Evolutionary conservation across 441 rosid species (phyloP).

Genomic region (Mallotus japonicus): DNA sequence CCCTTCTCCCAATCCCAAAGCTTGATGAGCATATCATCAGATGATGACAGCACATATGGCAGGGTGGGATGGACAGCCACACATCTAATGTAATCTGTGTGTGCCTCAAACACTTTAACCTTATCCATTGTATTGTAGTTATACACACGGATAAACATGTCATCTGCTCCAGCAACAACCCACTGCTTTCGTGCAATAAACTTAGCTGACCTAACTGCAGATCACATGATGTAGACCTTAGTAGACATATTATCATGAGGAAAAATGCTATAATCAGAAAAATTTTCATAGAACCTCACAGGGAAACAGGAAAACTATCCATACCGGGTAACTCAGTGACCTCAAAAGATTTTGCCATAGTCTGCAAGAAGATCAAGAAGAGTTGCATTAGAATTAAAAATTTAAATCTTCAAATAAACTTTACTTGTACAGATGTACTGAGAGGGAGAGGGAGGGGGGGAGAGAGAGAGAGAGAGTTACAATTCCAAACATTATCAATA

Average conservation of each 20-base stretch:
- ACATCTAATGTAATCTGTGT: slow-evolving; percentile 75
- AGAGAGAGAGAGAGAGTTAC: not conserved
- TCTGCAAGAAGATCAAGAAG: slow-evolving; percentile 34
- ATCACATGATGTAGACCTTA: slow-evolving; percentile 6
- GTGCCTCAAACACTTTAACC: slow-evolving; percentile 80
- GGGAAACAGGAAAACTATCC: not conserved
- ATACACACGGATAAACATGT: slow-evolving; percentile 72
- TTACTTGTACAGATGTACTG: not conserved
- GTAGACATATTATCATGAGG: not conserved
- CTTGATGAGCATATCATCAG: slow-evolving; percentile 93
- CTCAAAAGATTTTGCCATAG: slow-evolving; percentile 64
- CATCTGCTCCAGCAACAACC: slow-evolving; percentile 91
- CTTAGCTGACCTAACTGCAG: slow-evolving; percentile 79
- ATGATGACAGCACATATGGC: slow-evolving; percentile 71
- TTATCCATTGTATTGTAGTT: slow-evolving; percentile 70
- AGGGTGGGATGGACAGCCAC: slow-evolving; percentile 77
- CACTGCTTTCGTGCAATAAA: slow-evolving; percentile 74
- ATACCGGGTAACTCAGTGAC: slow-evolving; percentile 73
- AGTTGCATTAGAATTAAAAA: not conserved
- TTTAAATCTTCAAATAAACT: not conserved
- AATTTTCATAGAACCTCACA: not conserved
- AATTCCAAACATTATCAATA: not conserved
- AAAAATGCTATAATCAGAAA: not conserved
- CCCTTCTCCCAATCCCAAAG: slow-evolving; percentile 97
- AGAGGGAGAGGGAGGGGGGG: not conserved